These are phyloP conservation scores for Sordariomycetes sp. DNA, from an alignment of 2,329 filamentous ascomycete genomes.

Conservation along the genomic window DNA sequence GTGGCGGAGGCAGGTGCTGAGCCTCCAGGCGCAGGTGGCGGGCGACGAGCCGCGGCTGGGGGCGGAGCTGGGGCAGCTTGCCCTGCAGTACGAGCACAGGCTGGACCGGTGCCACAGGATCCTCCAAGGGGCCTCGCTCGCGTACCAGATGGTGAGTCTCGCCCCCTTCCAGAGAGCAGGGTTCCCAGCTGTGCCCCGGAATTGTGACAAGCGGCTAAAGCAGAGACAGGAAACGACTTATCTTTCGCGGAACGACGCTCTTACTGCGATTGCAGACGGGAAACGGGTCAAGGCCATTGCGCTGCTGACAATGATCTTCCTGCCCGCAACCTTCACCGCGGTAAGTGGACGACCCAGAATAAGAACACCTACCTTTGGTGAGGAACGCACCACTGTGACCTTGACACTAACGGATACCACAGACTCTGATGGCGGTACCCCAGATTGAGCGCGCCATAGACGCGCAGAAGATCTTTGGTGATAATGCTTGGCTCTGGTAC, in stretches of 20 bases:
- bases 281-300: conserved; percentile 5
- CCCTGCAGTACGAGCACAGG: not conserved
- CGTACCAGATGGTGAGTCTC: not conserved
- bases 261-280: not conserved
- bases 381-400: not conserved
- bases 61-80: not conserved
- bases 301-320: not conserved
- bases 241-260: not conserved
- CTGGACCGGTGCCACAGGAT: not conserved
- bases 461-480: not conserved
- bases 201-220: not conserved
- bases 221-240: not conserved
- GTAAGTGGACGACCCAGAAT: not conserved
- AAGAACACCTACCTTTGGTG: not conserved
- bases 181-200: not conserved
- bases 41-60: not conserved
- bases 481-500: not conserved
- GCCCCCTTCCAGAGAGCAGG: not conserved
- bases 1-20: not conserved
- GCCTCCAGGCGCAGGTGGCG: not conserved
- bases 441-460: not conserved
- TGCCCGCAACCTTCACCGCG: not conserved
- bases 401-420: not conserved
- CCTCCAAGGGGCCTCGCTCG: not conserved
- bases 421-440: not conserved